Evolutionary conservation across 2,329 filamentous ascomycete species (phyloP).

Genomic region (Pseudogymnoascus verrucosus): DNA sequence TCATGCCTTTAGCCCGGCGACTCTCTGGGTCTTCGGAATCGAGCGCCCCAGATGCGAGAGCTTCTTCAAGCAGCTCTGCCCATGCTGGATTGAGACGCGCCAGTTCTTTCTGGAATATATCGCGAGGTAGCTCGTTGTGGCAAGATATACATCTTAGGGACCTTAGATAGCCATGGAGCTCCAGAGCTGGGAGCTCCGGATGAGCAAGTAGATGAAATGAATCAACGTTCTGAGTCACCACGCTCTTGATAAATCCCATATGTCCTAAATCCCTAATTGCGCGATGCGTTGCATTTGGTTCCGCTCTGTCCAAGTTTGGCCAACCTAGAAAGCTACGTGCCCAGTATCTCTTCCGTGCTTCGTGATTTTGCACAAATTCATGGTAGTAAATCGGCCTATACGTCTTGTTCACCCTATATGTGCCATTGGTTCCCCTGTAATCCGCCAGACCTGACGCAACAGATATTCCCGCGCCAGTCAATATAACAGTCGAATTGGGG

Average conservation of each 20-base stretch:
- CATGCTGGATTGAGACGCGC: slow-evolving; percentile 77
- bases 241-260: slow-evolving; percentile 63
- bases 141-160: slow-evolving; percentile 76
- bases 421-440: slow-evolving; percentile 83
- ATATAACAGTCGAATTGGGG: slow-evolving; percentile 45
- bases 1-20: slow-evolving; percentile 59
- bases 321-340: slow-evolving; percentile 89
- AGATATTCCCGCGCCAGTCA: slow-evolving; percentile 84
- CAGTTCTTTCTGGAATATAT: slow-evolving; percentile 68
- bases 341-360: slow-evolving; percentile 89
- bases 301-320: slow-evolving; percentile 70
- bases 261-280: slow-evolving; percentile 65
- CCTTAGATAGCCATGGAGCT: slow-evolving; percentile 86
- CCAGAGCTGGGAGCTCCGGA: slow-evolving; percentile 64
- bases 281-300: slow-evolving; percentile 70
- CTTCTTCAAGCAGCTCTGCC: slow-evolving; percentile 66
- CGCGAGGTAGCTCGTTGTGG: slow-evolving; percentile 59
- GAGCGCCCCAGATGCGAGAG: slow-evolving; percentile 66
- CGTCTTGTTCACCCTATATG: slow-evolving; percentile 82
- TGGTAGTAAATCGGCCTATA: slow-evolving; percentile 90
- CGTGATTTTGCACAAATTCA: slow-evolving; percentile 77
- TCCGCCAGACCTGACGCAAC: slow-evolving; percentile 90
- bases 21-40: slow-evolving; percentile 68
- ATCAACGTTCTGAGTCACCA: slow-evolving; percentile 96
- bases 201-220: slow-evolving; percentile 81